Percentiles rank a stretch among this genome's conserved stretches.
phyloP scores from a whole-genome alignment of 768 basidiomycete genomes.

The Royoungia palumana region DNA sequence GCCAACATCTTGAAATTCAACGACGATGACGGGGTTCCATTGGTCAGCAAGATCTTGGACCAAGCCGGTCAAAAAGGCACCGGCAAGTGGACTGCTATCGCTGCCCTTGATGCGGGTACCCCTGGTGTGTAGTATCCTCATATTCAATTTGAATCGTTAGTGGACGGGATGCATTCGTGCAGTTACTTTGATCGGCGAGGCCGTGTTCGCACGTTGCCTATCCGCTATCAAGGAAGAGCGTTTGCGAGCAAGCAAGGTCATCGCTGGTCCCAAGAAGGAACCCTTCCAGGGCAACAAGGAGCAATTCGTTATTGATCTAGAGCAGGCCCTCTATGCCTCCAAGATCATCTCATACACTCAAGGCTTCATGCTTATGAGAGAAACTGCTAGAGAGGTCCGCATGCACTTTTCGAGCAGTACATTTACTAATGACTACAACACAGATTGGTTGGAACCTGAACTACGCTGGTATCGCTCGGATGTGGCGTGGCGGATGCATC shows the following conservation, averaged over 20 bases:
- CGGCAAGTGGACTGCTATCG: slow-evolving; percentile 99
- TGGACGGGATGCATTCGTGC: slow-evolving; percentile 12
- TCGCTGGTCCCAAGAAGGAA: slow-evolving; percentile 88
- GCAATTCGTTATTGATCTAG: slow-evolving; percentile 98
- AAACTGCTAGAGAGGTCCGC: slow-evolving; percentile 88
- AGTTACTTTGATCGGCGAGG: slow-evolving; percentile 99
- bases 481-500: slow-evolving; percentile 99
- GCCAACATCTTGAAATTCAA: slow-evolving; percentile 96
- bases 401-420: not conserved
- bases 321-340: slow-evolving; percentile 98
- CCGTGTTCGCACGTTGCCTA: slow-evolving; percentile 97
- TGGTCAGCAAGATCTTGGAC: slow-evolving; percentile 93
- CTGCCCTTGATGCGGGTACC: slow-evolving; percentile 89
- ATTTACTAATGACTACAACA: slow-evolving; percentile 3
- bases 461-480: slow-evolving; percentile 95
- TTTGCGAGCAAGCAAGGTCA: slow-evolving; percentile 84
- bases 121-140: slow-evolving; percentile 51
- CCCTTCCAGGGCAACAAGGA: slow-evolving; percentile 96
- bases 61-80: slow-evolving; percentile 98
- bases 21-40: slow-evolving; percentile 89
- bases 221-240: slow-evolving; percentile 98
- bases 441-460: slow-evolving; percentile 88
- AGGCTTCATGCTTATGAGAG: slow-evolving; percentile 99
- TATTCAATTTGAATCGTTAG: slow-evolving; percentile 5
- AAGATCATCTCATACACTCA: slow-evolving; percentile 99